Percentiles rank a stretch among this genome's conserved stretches.
phyloP scores from a whole-genome alignment of 345 rosid genomes.

The Brassica rapa region DNA sequence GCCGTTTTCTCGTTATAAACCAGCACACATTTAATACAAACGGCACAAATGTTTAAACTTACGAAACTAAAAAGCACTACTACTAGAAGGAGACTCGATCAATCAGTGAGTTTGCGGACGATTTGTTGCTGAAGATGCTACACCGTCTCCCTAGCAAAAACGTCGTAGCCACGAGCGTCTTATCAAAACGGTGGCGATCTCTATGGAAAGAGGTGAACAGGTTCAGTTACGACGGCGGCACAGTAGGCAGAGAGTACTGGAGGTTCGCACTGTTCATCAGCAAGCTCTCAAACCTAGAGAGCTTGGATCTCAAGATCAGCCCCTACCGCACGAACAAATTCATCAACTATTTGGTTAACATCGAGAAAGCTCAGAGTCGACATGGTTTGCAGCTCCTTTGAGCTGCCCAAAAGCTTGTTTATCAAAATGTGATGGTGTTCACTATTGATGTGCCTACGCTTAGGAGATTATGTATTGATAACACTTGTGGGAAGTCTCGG shows the following conservation, averaged over 20 bases:
- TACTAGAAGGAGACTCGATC: neutral
- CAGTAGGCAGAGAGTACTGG: neutral
- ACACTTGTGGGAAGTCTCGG: neutral
- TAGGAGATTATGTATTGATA: slow-evolving; percentile 6
- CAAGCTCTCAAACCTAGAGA: neutral
- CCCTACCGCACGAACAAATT: neutral
- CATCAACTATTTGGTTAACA: neutral
- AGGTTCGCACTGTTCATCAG: neutral
- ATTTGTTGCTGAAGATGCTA: slow-evolving; percentile 11
- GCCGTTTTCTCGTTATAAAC: too few species aligned
- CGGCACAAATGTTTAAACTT: too few species aligned
- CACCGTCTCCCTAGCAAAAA: neutral
- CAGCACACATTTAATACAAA: too few species aligned
- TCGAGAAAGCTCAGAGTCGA: slow-evolving; percentile 6
- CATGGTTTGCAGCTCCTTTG: neutral
- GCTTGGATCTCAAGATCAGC: neutral
- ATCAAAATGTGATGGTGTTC: neutral
- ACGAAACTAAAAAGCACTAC: too few species aligned
- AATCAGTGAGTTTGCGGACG: slow-evolving; percentile 16
- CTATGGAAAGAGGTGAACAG: neutral
- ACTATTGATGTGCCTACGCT: slow-evolving; percentile 5
- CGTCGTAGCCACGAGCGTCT: neutral
- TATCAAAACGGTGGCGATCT: slow-evolving; percentile 12
- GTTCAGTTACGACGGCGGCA: neutral
- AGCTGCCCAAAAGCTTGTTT: neutral